A percentile compares a stretch with the other conserved stretches of the same genome.
Evolutionary conservation across 1,284 basidiomycete species (phyloP).

Genomic region (Tylopilus sp.): DNA sequence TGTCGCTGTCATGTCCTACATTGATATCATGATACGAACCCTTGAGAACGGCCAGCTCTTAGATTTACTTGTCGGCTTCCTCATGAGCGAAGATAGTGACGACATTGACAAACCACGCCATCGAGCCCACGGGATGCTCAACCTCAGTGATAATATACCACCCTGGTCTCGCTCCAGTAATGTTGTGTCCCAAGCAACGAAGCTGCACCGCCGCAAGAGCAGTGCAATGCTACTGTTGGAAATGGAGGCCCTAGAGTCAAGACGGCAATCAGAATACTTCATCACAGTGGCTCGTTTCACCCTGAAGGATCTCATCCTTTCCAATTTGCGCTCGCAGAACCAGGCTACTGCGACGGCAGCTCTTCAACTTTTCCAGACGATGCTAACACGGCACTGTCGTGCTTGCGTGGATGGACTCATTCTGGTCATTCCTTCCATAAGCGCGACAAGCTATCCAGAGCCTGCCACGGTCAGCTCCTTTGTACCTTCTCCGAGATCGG

Average conservation of each 20-base stretch:
- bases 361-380: slow-evolving; percentile 73
- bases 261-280: slow-evolving; percentile 73
- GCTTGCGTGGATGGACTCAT: slow-evolving; percentile 66
- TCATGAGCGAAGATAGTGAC: slow-evolving; percentile 80
- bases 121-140: slow-evolving; percentile 46
- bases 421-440: slow-evolving; percentile 61
- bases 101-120: slow-evolving; percentile 45
- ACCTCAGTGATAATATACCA: slow-evolving; percentile 39
- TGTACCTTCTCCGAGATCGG: slow-evolving; percentile 8
- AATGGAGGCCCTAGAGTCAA: slow-evolving; percentile 72
- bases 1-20: slow-evolving; percentile 95
- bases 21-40: slow-evolving; percentile 82
- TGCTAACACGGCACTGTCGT: slow-evolving; percentile 69
- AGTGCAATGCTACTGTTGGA: slow-evolving; percentile 82
- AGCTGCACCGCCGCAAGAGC: slow-evolving; percentile 64
- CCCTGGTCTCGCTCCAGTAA: slow-evolving; percentile 34
- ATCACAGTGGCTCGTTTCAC: slow-evolving; percentile 85
- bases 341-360: slow-evolving; percentile 69
- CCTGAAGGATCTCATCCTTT: slow-evolving; percentile 79
- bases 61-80: slow-evolving; percentile 71
- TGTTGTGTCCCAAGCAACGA: slow-evolving; percentile 40
- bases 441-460: slow-evolving; percentile 72
- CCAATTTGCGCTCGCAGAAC: slow-evolving; percentile 69
- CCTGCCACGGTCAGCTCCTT: slow-evolving; percentile 41
- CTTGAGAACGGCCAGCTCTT: slow-evolving; percentile 69